Conservation (phyloP, 176 grass and related monocot species). For the Carex scoparia region DNA sequence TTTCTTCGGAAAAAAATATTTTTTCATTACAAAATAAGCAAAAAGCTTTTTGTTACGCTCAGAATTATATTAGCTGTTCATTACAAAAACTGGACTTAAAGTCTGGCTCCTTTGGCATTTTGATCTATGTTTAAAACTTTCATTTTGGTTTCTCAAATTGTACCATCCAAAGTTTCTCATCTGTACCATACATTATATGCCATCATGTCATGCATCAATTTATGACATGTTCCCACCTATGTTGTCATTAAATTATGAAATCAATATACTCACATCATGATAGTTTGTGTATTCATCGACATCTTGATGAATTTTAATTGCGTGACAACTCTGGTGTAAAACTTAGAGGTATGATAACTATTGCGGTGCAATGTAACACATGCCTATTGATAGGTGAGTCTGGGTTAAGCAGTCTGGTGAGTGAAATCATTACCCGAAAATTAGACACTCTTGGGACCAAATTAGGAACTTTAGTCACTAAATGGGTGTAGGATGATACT, state of each 20-base stretch:
- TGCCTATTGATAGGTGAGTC: not conserved
- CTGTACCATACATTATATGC: not conserved
- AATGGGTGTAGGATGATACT: not conserved
- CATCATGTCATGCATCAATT: not conserved
- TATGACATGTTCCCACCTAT: not conserved
- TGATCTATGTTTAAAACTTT: not conserved
- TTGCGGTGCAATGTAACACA: not conserved
- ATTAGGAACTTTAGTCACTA: not conserved
- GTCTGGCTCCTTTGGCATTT: not conserved
- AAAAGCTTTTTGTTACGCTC: not conserved
- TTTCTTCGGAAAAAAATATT: not conserved
- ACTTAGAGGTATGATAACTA: not conserved
- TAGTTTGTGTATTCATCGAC: not conserved
- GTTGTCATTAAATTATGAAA: not conserved
- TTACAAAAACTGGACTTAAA: not conserved
- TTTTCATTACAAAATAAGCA: not conserved
- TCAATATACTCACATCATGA: not conserved
- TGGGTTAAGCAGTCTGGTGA: not conserved
- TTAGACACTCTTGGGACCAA: not conserved
- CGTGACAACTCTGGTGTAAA: not conserved
- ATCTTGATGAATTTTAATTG: conserved; percentile 6
- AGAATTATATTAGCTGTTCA: not conserved
- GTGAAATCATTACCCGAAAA: not conserved
- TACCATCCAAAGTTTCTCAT: not conserved
- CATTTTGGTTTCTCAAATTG: conserved; percentile 3